Percentiles rank a stretch among this genome's conserved stretches.
Conservation (phyloP, 1,139 yeast species). For the Sugiyamaella japonica region DNA sequence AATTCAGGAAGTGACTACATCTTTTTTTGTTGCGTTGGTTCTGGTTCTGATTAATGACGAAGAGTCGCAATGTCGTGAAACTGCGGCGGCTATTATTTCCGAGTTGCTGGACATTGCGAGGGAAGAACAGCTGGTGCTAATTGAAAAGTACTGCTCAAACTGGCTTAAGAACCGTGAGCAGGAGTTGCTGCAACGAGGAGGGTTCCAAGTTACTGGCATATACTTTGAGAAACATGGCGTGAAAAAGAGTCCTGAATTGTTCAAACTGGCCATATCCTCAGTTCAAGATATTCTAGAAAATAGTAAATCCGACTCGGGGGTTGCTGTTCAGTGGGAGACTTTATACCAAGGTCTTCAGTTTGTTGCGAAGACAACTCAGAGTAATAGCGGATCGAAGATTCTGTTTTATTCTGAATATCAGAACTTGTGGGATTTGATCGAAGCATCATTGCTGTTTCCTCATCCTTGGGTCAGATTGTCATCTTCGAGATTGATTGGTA, state of each 20-base stretch:
- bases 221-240: constrained; percentile 55
- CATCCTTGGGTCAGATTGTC: constrained; percentile 88
- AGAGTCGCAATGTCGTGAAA: constrained; percentile 78
- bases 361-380: constrained; percentile 41
- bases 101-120: constrained; percentile 57
- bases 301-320: constrained; percentile 28
- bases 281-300: constrained; percentile 30
- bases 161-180: constrained; percentile 65
- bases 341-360: constrained; percentile 66
- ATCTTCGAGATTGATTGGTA: constrained; percentile 61
- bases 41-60: constrained; percentile 79
- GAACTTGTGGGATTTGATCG: constrained; percentile 53
- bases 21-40: constrained; percentile 81
- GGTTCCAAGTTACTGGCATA: constrained; percentile 70
- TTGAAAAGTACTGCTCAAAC: constrained; percentile 59
- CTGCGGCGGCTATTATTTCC: constrained; percentile 67
- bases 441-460: constrained; percentile 68
- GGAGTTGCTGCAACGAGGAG: constrained; percentile 64
- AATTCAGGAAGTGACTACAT: constrained; percentile 59
- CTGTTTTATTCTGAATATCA: constrained; percentile 41
- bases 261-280: constrained; percentile 28
- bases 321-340: constrained; percentile 62
- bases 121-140: constrained; percentile 44
- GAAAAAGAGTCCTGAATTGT: constrained; percentile 23
- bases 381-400: constrained; percentile 20